phyloP scores from a whole-genome alignment of 495 filamentous ascomycete species.

The Penicillium cosmopolitanum region DNA sequence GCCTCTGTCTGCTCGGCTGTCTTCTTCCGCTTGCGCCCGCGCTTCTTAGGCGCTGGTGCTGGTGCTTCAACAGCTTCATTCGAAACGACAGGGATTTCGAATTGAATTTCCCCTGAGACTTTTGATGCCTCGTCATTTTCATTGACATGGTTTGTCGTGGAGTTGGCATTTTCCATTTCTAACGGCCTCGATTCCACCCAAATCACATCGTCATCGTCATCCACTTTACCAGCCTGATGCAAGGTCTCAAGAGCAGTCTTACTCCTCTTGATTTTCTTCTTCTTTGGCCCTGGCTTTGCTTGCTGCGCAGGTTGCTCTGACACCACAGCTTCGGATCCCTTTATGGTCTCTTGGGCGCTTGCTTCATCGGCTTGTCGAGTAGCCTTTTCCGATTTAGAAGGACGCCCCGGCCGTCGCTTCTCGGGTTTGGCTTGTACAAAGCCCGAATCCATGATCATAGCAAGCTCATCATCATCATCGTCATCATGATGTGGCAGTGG shows the following conservation, averaged over 20 bases:
- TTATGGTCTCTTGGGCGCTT: slow-evolving; percentile 6
- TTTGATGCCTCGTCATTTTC: not conserved
- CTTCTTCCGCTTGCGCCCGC: slow-evolving; percentile 51
- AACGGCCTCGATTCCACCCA: slow-evolving; percentile 42
- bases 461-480: slow-evolving; percentile 41
- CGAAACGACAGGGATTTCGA: not conserved
- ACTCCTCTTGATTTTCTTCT: slow-evolving; percentile 45
- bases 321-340: slow-evolving; percentile 7
- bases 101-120: not conserved
- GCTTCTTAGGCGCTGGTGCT: slow-evolving; percentile 41
- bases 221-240: slow-evolving; percentile 16
- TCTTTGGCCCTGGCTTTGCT: slow-evolving; percentile 25
- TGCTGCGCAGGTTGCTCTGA: not conserved
- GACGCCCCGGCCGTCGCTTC: slow-evolving; percentile 28
- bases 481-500: slow-evolving; percentile 24
- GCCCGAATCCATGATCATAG: slow-evolving; percentile 17
- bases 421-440: slow-evolving; percentile 15
- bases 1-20: slow-evolving; percentile 25
- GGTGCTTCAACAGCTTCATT: not conserved
- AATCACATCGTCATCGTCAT: slow-evolving; percentile 40
- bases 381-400: slow-evolving; percentile 24
- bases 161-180: not conserved
- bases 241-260: slow-evolving; percentile 43
- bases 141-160: not conserved
- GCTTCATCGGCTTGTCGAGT: slow-evolving; percentile 12